Evolutionary conservation across 148 eudicot genomes (phyloP).

Genomic region (Fagopyrum tataricum): DNA sequence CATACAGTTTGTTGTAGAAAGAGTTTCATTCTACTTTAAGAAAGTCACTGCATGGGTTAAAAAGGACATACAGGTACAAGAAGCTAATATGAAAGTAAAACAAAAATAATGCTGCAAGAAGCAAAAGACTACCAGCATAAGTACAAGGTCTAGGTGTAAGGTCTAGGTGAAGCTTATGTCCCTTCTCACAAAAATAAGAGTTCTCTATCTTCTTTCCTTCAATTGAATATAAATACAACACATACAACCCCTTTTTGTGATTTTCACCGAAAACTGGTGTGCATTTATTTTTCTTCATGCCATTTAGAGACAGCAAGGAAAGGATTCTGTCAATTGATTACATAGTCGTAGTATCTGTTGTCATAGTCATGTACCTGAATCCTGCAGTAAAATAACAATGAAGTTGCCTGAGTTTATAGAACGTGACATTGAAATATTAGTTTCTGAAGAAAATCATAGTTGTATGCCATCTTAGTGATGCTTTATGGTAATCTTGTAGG

Average conservation of each 20-base stretch:
- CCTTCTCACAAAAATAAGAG: background rate
- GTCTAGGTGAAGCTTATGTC: background rate
- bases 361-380: background rate
- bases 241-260: background rate
- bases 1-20: background rate
- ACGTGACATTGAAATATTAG: background rate
- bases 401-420: background rate
- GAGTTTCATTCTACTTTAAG: background rate
- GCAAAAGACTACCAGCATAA: background rate
- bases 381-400: background rate
- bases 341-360: background rate
- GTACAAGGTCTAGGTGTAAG: background rate
- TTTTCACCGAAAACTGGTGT: background rate
- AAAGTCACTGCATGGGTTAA: background rate
- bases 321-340: background rate
- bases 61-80: background rate
- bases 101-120: background rate
- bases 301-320: background rate
- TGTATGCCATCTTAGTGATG: background rate
- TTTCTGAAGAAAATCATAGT: background rate
- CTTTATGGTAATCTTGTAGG: background rate
- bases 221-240: background rate
- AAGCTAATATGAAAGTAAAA: background rate
- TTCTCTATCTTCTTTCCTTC: background rate
- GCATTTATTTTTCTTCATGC: background rate